Evolutionary conservation across 345 rosid species (phyloP).

Genomic region (Lepidium africanum): DNA sequence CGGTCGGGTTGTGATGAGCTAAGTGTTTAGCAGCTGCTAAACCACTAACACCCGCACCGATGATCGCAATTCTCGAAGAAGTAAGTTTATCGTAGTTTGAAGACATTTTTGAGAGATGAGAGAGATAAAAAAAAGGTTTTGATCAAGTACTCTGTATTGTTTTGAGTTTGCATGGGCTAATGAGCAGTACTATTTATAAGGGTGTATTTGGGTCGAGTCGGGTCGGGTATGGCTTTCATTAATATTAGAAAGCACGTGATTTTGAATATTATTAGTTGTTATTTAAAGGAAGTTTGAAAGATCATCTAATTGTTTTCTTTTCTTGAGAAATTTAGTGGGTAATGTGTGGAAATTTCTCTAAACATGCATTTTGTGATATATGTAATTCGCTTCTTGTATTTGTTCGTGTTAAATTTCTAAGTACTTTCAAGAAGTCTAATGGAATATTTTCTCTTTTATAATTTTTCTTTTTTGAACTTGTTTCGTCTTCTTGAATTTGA

Average conservation of each 20-base stretch:
- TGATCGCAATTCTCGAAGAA: constrained; percentile 57
- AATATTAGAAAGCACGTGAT: constrained; percentile 11
- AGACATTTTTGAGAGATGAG: constrained; percentile 4
- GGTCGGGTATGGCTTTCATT: neutral
- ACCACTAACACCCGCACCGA: constrained; percentile 91
- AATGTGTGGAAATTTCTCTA: constrained; percentile 25
- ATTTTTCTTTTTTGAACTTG: neutral
- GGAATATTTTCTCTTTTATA: constrained; percentile 7
- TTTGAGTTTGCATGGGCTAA: constrained; percentile 18
- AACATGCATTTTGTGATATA: neutral
- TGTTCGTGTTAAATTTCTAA: constrained; percentile 25
- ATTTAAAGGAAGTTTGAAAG: constrained; percentile 15
- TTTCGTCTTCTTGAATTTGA: constrained; percentile 9
- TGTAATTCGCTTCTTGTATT: neutral
- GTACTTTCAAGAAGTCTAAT: constrained; percentile 25
- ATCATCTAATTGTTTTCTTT: constrained; percentile 14
- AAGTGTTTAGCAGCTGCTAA: constrained; percentile 76
- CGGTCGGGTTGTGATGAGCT: constrained; percentile 46
- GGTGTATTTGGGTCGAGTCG: neutral
- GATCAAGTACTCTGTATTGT: constrained; percentile 20
- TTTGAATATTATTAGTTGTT: constrained; percentile 14
- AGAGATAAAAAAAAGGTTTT: neutral
- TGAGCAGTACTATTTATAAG: neutral
- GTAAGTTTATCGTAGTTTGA: constrained; percentile 6
- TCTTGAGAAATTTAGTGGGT: constrained; percentile 14